Conservation (phyloP, 1,284 basidiomycete species). For the Malassezia brasiliensis region DNA sequence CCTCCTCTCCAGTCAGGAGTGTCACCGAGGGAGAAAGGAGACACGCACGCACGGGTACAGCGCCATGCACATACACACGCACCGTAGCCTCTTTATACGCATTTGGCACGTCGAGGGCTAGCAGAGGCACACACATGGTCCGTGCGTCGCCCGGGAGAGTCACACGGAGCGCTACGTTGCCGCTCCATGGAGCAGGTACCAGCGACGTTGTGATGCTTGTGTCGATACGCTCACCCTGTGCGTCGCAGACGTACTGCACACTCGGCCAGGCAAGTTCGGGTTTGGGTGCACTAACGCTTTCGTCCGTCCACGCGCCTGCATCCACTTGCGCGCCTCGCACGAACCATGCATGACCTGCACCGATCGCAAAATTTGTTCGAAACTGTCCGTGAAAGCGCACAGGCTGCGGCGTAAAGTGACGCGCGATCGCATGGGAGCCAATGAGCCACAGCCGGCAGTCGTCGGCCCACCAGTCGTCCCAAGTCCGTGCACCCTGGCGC, state of each 20-base stretch:
- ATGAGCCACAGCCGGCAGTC: slow-evolving; percentile 24
- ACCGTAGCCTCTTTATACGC: not conserved
- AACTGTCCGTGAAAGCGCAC: slow-evolving; percentile 14
- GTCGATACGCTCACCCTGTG: not conserved
- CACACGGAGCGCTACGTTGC: not conserved
- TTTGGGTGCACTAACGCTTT: slow-evolving; percentile 11
- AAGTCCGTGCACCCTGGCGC: slow-evolving; percentile 7
- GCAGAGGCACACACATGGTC: not conserved
- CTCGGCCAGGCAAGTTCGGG: slow-evolving; percentile 11
- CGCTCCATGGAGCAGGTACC: slow-evolving; percentile 7
- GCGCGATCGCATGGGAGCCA: slow-evolving; percentile 2
- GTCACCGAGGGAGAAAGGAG: not conserved
- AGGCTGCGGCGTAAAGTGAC: slow-evolving; percentile 11
- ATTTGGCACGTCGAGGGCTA: not conserved
- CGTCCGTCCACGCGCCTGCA: slow-evolving; percentile 16
- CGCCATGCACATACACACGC: not conserved
- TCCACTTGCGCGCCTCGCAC: slow-evolving; percentile 21
- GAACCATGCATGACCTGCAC: slow-evolving; percentile 29
- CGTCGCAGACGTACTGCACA: not conserved
- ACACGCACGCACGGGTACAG: not conserved
- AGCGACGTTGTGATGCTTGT: not conserved
- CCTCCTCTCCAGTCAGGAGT: not conserved
- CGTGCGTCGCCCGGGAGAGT: not conserved
- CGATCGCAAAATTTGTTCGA: slow-evolving; percentile 30
- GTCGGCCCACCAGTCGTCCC: slow-evolving; percentile 32